These are phyloP conservation scores for Colletotrichum echinochloae DNA, from an alignment of 2,329 filamentous ascomycete genomes.

Conservation along the genomic window DNA sequence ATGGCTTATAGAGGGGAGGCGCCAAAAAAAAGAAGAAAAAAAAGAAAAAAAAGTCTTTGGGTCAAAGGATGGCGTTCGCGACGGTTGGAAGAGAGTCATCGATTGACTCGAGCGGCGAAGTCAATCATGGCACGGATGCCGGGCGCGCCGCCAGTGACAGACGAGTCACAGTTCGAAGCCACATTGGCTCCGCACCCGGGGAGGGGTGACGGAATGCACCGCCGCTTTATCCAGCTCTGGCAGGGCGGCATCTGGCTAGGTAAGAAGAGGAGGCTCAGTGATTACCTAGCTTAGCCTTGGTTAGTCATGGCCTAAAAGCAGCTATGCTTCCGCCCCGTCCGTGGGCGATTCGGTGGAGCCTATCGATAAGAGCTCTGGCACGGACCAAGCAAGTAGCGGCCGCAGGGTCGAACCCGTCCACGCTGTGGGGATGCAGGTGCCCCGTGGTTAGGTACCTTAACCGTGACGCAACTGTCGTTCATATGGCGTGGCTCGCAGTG, in stretches of 20 bases:
- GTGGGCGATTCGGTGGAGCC: conserved; percentile 39
- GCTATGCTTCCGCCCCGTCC: conserved; percentile 5
- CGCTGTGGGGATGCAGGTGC: conserved; percentile 10
- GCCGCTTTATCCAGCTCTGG: conserved; percentile 16
- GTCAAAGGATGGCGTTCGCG: conserved; percentile 7
- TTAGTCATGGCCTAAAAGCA: conserved; percentile 15
- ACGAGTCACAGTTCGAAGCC: conserved; percentile 32
- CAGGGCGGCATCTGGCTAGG: neutral
- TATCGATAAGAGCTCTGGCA: conserved; percentile 44
- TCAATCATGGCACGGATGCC: neutral
- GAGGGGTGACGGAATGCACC: conserved; percentile 15
- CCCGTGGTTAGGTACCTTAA: too few species aligned
- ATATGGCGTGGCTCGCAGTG: neutral
- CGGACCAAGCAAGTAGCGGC: conserved; percentile 27
- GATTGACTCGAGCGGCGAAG: conserved; percentile 39
- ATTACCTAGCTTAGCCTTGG: too few species aligned
- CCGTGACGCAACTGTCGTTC: neutral
- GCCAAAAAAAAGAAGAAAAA: neutral
- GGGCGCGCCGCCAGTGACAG: neutral
- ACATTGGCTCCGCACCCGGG: conserved; percentile 1
- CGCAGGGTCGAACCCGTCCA: neutral
- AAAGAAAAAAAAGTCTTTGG: neutral
- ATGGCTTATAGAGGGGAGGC: conserved; percentile 34
- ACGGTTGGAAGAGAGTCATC: conserved; percentile 33
- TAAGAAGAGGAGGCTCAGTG: too few species aligned